A percentile compares a stretch with the other conserved stretches of the same genome.
phyloP scores from a whole-genome alignment of 495 filamentous ascomycete species.

The Talaromyces stipitatus region DNA sequence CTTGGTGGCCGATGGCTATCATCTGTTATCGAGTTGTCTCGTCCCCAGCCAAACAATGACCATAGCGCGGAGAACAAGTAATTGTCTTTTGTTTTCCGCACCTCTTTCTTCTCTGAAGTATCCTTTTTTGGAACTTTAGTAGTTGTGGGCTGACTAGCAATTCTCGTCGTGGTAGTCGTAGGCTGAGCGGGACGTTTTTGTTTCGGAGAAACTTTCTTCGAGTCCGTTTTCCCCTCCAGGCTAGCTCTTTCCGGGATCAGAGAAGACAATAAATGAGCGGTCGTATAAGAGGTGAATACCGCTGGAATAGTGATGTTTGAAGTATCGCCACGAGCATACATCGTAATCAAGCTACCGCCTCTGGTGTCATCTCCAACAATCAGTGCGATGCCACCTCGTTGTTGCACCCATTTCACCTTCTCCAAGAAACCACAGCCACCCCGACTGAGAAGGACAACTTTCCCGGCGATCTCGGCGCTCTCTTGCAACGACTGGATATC shows the following conservation, averaged over 20 bases:
- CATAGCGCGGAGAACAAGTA: constrained; percentile 49
- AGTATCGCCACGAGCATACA: constrained; percentile 93
- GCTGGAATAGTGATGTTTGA: constrained; percentile 92
- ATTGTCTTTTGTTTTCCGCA: constrained; percentile 19
- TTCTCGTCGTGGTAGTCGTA: constrained; percentile 15
- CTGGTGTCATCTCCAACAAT: constrained; percentile 92
- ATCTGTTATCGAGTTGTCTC: constrained; percentile 16
- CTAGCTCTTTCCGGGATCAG: constrained; percentile 62
- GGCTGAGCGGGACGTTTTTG: constrained; percentile 13
- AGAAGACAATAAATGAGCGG: constrained; percentile 86
- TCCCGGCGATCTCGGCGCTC: constrained; percentile 87
- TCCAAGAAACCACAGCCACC: constrained; percentile 96
- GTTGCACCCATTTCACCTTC: constrained; percentile 94
- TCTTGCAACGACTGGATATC: constrained; percentile 95
- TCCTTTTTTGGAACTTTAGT: constrained; percentile 7
- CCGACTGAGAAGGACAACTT: constrained; percentile 80
- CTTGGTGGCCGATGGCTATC: constrained; percentile 69
- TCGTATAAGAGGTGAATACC: constrained; percentile 90
- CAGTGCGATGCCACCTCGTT: constrained; percentile 77
- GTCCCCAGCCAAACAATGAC: constrained; percentile 46
- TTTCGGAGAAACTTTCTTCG: constrained; percentile 14
- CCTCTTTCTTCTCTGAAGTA: constrained; percentile 3
- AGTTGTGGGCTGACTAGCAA: constrained; percentile 17
- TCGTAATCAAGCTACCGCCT: constrained; percentile 80
- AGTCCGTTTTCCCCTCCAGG: constrained; percentile 9